Base-by-base conservation (phyloP, 108 stramenopile genomes). In the Schizochytrium sp. region DNA sequence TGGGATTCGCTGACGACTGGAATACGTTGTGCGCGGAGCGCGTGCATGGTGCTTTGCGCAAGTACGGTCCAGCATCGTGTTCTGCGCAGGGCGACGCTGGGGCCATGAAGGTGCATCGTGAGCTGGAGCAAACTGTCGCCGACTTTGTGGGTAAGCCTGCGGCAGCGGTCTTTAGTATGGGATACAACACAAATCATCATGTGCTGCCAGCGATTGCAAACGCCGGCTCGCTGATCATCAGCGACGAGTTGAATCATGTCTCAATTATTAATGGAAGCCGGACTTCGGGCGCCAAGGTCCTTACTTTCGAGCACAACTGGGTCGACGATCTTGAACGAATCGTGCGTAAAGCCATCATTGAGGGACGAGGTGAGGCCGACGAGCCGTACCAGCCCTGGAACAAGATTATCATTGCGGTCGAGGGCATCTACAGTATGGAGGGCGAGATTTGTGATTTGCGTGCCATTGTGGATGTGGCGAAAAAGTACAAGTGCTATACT, bases 381-480 rank as follows among this genome's bases (percentile, higher is more conserved):
- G 97, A 97, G 19, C 19, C n/a, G 14, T 95, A 97, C 43, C 94
- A 97, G 34, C 98, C 98, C 12, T 99, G 99, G 99, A 95, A 94
- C 89, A 97, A 97, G 90, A 97, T 99, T 55, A 88, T 99, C 89
- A 97, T 99, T 0, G 91, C 98, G 87, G 98, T 99, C 23, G 99
- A 99, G 93, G 99, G 99, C 53, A 97, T 99, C 60, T 99, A 99
- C 94, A 94, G 93, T 59, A 99, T 99, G 99, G 99, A 99, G 93
- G 99, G 99, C 53, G 99, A 98, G 92, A 96, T 98, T 76, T 97
- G 96, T 87, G 94, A 98, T 93, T 92, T 99, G 76, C 83, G 92
- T 41, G 95, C 93, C 72, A 95, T 99, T 60, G 98, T 98, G 19
- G 89, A 89, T 14, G 97, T 98, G 5, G 95, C 93, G 87, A 99